These are phyloP conservation scores for Liriodendron chinense DNA, from an alignment of 164 flowering plant genomes.

Conservation along the genomic window DNA sequence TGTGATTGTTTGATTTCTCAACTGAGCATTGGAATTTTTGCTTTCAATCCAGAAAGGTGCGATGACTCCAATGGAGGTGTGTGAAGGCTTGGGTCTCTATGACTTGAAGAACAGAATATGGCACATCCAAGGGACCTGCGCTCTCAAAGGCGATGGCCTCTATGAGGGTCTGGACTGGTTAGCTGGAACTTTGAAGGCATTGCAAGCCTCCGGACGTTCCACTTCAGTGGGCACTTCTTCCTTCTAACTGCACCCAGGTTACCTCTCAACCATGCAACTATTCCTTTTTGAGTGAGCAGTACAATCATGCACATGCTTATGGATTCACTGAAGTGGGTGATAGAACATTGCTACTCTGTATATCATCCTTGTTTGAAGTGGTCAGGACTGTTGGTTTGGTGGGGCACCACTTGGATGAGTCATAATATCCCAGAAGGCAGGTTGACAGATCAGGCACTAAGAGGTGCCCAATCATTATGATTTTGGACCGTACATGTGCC, in stretches of 20 bases:
- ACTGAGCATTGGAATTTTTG: neutral
- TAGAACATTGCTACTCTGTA: neutral
- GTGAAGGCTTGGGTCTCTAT: constrained; percentile 87
- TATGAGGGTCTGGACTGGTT: constrained; percentile 98
- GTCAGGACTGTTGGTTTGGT: no score
- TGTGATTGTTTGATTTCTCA: constrained; percentile 6
- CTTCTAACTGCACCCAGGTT: neutral
- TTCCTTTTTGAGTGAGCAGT: neutral
- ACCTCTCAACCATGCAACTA: neutral
- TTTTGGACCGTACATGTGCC: no score
- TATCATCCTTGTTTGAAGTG: neutral
- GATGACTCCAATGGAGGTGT: constrained; percentile 94
- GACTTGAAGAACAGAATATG: constrained; percentile 89
- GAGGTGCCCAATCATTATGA: no score
- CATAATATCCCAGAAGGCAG: no score
- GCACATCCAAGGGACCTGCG: constrained; percentile 98
- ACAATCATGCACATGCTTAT: neutral
- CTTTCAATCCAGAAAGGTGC: constrained; percentile 67
- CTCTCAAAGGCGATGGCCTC: constrained; percentile 88
- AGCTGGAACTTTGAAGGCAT: constrained; percentile 75
- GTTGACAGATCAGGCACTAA: no score
- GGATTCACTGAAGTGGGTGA: neutral
- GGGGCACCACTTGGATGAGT: no score
- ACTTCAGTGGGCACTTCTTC: constrained; percentile 1
- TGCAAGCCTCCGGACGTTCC: constrained; percentile 55